Evolutionary conservation across 2,329 filamentous ascomycete species (phyloP), one percentile per base, ranked within the genome.

Genomic region (Arthrinium puccinioides): DNA sequence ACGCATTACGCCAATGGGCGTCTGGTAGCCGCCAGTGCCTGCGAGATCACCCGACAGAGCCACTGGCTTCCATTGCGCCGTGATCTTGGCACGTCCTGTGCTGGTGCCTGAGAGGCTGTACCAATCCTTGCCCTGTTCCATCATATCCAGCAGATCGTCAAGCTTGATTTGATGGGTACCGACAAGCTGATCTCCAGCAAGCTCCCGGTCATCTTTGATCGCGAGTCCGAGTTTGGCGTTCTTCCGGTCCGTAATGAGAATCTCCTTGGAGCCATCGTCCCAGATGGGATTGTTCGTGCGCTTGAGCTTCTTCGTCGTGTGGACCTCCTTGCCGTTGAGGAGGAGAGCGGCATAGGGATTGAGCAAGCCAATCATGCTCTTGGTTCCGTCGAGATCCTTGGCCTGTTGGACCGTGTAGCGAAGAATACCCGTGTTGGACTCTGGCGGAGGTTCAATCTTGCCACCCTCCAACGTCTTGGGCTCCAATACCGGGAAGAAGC

Each of bases 201-300:
- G 66, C 37, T 95, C 90, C 44, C 90, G 83, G 49, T 97, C 90
- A 55, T 98, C 92, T 65, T 96, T 98, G 72, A 98, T 80, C 13
- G 90, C 85, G 38, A 98, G 68, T 39, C 90, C 94, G 36, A 98
- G 72, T 57, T 87, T 92, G 39, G 92, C 89, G 56, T 79, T 82
- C 66, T 88, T 94, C 44, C 86, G 82, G 57, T 98, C 89, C 1
- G 89, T 96, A 55, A 98, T 90, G 43, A 98, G 78, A 49, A 98
- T 79, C 56, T 98, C 92, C 64, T 95, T 95, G 49, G 81, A 84
- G 6, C 86, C 86, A 55, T 97, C 84, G 37, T 90, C 83, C 82
- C 89, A 98, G 52, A 98, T 89, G 7, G 92, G 92, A 52, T 95
- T 92, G 65, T 98, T 98, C 42, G 88, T 97, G 43, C 90, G 83